Base-by-base conservation (phyloP, 2,329 filamentous ascomycete species). In the Calonectria ilicicola region DNA sequence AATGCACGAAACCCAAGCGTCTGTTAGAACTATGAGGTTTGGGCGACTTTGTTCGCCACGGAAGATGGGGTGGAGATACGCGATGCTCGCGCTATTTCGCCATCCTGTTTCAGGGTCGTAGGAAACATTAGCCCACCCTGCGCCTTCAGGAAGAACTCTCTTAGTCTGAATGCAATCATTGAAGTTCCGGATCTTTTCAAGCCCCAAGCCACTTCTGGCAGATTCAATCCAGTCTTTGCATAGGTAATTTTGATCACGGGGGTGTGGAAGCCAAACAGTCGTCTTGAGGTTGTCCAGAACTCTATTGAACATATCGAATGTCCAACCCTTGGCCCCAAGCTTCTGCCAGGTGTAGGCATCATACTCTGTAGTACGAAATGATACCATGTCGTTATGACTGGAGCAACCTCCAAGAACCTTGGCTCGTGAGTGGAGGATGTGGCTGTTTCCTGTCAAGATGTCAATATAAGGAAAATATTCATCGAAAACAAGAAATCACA, bases 331-430 rank as follows among this genome's bases (percentile, higher is more conserved):
- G 85, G 92, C 94, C 66, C 94, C 94, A 78, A 93, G 87, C 38
- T 89, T 89, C 81, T 94, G 91, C 94, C 29, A 32, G 9, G 29
- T 32, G 29, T 32, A 32, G 29, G 29, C 94, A 96, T 78, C 92
- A 88, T 81, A 95, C 12, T 32, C 29, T 9, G 29, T 32, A 9
- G 29, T 32, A 5, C 29, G 93, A 95, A 82, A 96, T 95, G 77
- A 95, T 86, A 10, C 94, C 29, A 32, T 32, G 2, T 32, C 96
- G 84, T 96, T 96, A 87, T 96, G 94, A 74, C 92, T 94, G 49
- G 93, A 95, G 87, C 94, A 96, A 73, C 94, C 94, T 77, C 94
- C 94, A 21, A 96, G 88, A n/a, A 96, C 93, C 86, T 96, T 96
- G 70, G 94, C 94, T 74, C 94, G 91, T 15, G 94, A 95, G 86